Conservation (phyloP, 108 stramenopile species). For the Cylindrotheca fusiformis region DNA sequence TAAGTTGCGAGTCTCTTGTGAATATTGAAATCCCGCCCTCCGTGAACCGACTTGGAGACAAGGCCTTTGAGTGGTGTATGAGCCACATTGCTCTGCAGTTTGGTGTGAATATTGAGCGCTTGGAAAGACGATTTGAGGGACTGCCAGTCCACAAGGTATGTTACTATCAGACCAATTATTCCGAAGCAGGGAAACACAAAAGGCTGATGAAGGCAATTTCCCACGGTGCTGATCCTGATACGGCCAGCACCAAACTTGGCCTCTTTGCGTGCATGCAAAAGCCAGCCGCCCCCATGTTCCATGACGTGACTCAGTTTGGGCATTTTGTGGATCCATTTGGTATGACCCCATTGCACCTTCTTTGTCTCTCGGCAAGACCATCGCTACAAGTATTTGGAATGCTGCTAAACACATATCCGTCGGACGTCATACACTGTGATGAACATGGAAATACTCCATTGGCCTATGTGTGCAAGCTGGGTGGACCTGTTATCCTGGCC, state of each 20-base stretch:
- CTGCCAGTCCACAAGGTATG: neutral
- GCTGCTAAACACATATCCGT: neutral
- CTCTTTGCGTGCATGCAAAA: neutral
- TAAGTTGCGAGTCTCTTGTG: neutral
- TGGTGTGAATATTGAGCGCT: neutral
- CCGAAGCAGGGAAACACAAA: neutral
- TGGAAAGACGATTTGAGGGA: neutral
- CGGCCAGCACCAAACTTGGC: neutral
- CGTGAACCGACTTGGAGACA: neutral
- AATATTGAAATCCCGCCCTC: neutral
- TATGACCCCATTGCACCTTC: neutral
- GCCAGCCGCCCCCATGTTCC: neutral
- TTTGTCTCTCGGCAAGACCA: neutral
- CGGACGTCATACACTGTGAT: neutral
- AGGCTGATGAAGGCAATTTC: neutral
- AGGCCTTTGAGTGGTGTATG: neutral
- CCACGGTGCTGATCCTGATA: neutral
- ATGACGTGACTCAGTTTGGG: neutral
- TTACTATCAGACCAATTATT: neutral
- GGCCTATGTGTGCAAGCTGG: neutral
- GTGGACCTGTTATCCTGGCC: neutral
- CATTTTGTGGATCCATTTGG: neutral
- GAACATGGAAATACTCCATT: neutral
- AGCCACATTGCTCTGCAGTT: neutral
- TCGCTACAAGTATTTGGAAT: neutral